A percentile compares a stretch with the other conserved stretches of the same genome.
These are phyloP conservation scores for Phaeotremella skinneri DNA, from an alignment of 768 basidiomycete genomes.

Conservation along the genomic window DNA sequence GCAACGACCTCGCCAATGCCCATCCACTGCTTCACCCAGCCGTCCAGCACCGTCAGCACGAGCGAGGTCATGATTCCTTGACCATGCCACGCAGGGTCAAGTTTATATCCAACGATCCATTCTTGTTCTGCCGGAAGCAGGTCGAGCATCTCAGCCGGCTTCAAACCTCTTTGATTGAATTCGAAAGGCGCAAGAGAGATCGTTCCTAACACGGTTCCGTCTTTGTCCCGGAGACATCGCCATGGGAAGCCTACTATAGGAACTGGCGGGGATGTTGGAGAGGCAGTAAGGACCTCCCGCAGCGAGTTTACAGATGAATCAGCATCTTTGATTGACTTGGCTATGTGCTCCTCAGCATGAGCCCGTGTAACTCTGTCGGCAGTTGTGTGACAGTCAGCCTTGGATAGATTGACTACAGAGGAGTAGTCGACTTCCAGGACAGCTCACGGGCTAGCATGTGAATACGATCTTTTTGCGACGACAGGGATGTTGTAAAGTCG, in stretches of 20 bases:
- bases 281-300: no score
- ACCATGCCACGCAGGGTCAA: conserved; percentile 9
- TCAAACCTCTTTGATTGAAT: background rate
- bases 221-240: background rate
- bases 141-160: background rate
- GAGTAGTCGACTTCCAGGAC: background rate
- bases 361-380: background rate
- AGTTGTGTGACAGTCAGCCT: background rate
- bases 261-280: background rate
- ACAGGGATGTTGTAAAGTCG: conserved; percentile 12
- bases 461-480: conserved; percentile 8
- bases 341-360: background rate
- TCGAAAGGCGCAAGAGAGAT: background rate
- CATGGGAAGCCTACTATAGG: conserved; percentile 1
- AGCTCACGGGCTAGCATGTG: background rate
- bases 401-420: no score
- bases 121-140: conserved; percentile 6
- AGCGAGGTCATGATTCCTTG: conserved; percentile 16
- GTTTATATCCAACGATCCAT: conserved; percentile 16
- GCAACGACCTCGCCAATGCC: conserved; percentile 10
- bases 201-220: background rate
- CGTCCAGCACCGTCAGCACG: conserved; percentile 9
- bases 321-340: background rate
- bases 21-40: conserved; percentile 18
- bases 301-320: no score